Conservation (phyloP, 805 yeast genomes). For the Clavispora santaluciae region DNA sequence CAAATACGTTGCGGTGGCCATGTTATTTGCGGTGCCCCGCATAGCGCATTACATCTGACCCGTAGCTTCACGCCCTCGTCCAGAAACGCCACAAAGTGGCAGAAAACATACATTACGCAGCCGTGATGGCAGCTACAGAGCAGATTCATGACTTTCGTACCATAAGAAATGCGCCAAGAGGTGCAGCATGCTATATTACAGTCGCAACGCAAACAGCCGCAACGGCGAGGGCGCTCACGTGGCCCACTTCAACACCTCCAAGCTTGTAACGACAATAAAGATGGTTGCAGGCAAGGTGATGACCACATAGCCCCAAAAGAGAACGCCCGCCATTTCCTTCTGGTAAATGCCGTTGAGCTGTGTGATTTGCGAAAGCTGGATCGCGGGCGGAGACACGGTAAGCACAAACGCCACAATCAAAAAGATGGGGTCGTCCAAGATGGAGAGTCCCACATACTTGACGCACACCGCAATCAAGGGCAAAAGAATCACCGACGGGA, state of each 20-base stretch:
- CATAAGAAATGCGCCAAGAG: not conserved
- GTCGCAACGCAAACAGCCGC: no score
- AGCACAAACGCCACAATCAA: slow-evolving; percentile 69
- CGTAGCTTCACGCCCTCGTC: no score
- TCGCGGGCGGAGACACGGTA: slow-evolving; percentile 79
- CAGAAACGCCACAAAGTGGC: no score
- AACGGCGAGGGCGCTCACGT: no score
- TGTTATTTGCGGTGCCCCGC: no score
- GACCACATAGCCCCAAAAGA: slow-evolving; percentile 79
- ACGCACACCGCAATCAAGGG: slow-evolving; percentile 65
- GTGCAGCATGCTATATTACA: not conserved
- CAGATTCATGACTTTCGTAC: no score
- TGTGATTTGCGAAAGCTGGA: slow-evolving; percentile 76
- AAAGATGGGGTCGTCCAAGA: slow-evolving; percentile 77
- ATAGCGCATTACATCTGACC: no score
- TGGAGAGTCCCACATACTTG: slow-evolving; percentile 59
- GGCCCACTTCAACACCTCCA: slow-evolving; percentile 56
- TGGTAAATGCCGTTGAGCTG: slow-evolving; percentile 72
- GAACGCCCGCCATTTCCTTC: slow-evolving; percentile 76
- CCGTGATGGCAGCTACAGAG: no score
- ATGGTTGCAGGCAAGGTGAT: slow-evolving; percentile 75
- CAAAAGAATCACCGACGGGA: slow-evolving; percentile 63
- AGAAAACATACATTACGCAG: no score
- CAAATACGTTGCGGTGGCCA: no score
- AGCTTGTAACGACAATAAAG: slow-evolving; percentile 61